These are phyloP conservation scores for Nannochloris sp. DNA, from an alignment of 139 green algal genomes.

Conservation along the genomic window DNA sequence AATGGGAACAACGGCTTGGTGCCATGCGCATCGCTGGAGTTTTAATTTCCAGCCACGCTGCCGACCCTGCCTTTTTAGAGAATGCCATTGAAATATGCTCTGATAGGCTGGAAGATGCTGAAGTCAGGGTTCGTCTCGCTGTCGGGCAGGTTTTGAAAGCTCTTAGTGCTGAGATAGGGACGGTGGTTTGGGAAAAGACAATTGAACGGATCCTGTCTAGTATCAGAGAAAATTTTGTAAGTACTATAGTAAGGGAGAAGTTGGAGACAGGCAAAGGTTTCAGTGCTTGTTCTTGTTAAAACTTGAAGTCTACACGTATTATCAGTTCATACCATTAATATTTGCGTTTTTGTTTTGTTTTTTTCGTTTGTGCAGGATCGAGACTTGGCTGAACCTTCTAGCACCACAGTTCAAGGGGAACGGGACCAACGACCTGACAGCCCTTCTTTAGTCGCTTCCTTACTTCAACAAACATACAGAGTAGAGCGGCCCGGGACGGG, in stretches of 20 bases:
- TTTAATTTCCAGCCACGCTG: not conserved
- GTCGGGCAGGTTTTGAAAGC: slow-evolving; percentile 46
- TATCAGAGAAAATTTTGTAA: slow-evolving; percentile 59
- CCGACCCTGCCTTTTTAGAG: not conserved
- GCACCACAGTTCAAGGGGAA: not conserved
- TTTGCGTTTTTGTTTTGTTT: no score
- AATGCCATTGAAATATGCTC: slow-evolving; percentile 1
- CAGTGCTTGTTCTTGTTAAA: not conserved
- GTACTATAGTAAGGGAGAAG: not conserved
- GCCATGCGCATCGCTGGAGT: slow-evolving; percentile 36
- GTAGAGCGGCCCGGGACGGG: slow-evolving; percentile 46
- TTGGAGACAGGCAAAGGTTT: not conserved
- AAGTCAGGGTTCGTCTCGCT: slow-evolving; percentile 56
- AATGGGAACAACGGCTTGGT: slow-evolving; percentile 40
- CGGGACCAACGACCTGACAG: not conserved
- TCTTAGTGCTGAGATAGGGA: slow-evolving; percentile 33
- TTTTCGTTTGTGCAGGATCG: not conserved
- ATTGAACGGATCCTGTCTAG: slow-evolving; percentile 38
- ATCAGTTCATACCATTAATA: no score
- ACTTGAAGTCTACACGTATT: not conserved
- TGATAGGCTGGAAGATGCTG: slow-evolving; percentile 41
- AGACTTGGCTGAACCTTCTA: not conserved
- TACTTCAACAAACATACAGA: slow-evolving; percentile 34
- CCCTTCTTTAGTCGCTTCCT: slow-evolving; percentile 18
- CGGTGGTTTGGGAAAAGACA: slow-evolving; percentile 29